Evolutionary conservation across 2,329 filamentous ascomycete species (phyloP), one percentile per base, ranked within the genome.

Genomic region (Knufia petricola): DNA sequence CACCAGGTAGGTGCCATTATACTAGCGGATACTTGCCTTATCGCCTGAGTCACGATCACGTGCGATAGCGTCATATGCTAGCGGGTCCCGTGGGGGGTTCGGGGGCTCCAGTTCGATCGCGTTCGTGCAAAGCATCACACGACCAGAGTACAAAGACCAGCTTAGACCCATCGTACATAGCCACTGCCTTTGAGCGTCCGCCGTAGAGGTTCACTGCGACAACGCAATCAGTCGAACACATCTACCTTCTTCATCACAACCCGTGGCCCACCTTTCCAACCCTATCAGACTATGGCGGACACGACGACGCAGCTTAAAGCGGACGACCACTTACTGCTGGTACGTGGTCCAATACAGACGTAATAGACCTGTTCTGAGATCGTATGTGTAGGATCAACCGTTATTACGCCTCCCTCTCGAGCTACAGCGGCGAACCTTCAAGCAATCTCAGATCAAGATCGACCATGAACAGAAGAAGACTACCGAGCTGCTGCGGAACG

Each of bases 321-420:
- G 20, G 71, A 74, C 60, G 72, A 67, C 54, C 71, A 74, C 51
- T 60, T 74, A 38, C 66, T 74, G 42, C 60, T 74, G 56, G 71
- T 73, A 69, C 42, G 40, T 32, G 28, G 38, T 41, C 34, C 46
- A 52, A 43, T 48, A 51, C 47, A 21, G 55, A 38, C 36, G 30
- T 48, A 19, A 3, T 42, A 21, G 19, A 7, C 17, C 30, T 26
- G 17, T 3, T 20, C 26, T 32, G 28, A 44, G 10, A 32, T 32
- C 13, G 3, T 15, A 4, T n/a, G 13, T 34, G 30, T 38, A 90
- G 88, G 92, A 98, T 63, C 90, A 96, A 77, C 85, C 90, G 3
- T 84, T 96, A 56, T 81, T 98, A 57, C 87, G 89, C 28, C 80
- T 96, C 19, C 92, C 92, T 15, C 84, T 90, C 67, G 92, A 96